Conservation (phyloP, 495 filamentous ascomycete genomes). For the Lasiosphaeria hispida region DNA sequence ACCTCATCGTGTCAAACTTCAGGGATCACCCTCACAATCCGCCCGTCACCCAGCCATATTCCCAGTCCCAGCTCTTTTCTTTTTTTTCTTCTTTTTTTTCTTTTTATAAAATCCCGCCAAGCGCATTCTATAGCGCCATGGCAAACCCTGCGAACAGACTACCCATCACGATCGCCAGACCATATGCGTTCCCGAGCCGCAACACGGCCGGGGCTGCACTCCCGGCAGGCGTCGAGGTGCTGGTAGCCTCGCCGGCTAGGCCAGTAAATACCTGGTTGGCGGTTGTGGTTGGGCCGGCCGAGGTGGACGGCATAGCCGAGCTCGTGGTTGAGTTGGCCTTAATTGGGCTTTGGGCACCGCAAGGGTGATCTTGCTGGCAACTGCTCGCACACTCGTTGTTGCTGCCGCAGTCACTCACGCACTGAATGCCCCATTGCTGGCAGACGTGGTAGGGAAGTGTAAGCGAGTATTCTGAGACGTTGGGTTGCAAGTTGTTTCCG, state of each 20-base stretch:
- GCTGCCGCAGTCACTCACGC: conserved; percentile 58
- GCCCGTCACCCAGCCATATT: too few relatives aligned
- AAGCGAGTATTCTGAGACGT: conserved; percentile 76
- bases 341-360: conserved; percentile 71
- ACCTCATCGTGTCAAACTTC: background rate
- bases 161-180: conserved; percentile 53
- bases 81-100: too few relatives aligned
- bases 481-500: conserved; percentile 67
- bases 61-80: too few relatives aligned
- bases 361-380: conserved; percentile 73
- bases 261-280: conserved; percentile 47
- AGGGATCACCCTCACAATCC: too few relatives aligned
- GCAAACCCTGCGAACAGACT: conserved; percentile 65
- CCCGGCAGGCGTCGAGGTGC: conserved; percentile 11
- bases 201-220: conserved; percentile 37
- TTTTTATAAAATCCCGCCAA: too few relatives aligned
- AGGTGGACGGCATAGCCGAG: conserved; percentile 14
- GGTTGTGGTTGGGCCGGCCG: conserved; percentile 24
- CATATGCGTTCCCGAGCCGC: conserved; percentile 57
- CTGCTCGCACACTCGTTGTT: conserved; percentile 58
- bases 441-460: conserved; percentile 87
- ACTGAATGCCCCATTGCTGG: conserved; percentile 68
- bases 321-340: conserved; percentile 58
- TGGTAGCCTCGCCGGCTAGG: conserved; percentile 41
- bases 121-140: conserved; percentile 49